A percentile compares a stretch with the other conserved stretches of the same genome.
Evolutionary conservation across 768 basidiomycete species (phyloP).

Genomic region (Mycena polygramma): DNA sequence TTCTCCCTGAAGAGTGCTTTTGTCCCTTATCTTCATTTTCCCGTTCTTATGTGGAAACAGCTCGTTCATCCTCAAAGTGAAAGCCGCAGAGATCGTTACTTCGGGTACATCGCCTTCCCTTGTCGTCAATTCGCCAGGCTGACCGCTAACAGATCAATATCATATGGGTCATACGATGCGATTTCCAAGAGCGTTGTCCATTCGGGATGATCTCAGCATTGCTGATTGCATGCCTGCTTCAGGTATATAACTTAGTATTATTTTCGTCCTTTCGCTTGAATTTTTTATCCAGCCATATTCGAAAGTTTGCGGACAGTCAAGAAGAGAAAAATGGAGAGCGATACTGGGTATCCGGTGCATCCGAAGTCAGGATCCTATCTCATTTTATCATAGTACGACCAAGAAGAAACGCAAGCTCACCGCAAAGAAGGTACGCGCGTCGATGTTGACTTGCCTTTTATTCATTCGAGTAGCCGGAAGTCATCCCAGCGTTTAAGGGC

Average conservation of each 20-base stretch:
- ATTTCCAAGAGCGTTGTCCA: slow-evolving; percentile 87
- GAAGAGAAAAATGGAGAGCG: slow-evolving; percentile 82
- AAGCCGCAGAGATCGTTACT: slow-evolving; percentile 90
- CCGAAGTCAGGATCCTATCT: background rate
- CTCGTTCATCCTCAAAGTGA: slow-evolving; percentile 94
- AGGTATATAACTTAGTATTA: slow-evolving; percentile 52
- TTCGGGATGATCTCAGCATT: slow-evolving; percentile 82
- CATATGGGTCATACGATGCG: slow-evolving; percentile 92
- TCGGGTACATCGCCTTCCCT: slow-evolving; percentile 63
- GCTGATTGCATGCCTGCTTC: slow-evolving; percentile 81
- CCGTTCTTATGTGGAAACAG: slow-evolving; percentile 53
- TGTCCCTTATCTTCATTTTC: slow-evolving; percentile 1
- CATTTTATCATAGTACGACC: slow-evolving; percentile 35
- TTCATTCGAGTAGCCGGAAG: slow-evolving; percentile 55
- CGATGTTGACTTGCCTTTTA: background rate
- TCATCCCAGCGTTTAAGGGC: slow-evolving; percentile 78
- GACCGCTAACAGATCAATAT: slow-evolving; percentile 73
- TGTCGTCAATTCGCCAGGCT: slow-evolving; percentile 7
- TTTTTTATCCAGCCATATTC: slow-evolving; percentile 60
- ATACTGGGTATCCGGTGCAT: slow-evolving; percentile 57
- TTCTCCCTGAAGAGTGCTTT: slow-evolving; percentile 88
- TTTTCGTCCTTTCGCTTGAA: background rate
- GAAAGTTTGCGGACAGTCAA: slow-evolving; percentile 72
- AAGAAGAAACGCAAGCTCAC: slow-evolving; percentile 73
- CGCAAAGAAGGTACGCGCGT: slow-evolving; percentile 60